Conservation (phyloP, 225 moss, liverwort and hornwort species). For the Ulota crispa region DNA sequence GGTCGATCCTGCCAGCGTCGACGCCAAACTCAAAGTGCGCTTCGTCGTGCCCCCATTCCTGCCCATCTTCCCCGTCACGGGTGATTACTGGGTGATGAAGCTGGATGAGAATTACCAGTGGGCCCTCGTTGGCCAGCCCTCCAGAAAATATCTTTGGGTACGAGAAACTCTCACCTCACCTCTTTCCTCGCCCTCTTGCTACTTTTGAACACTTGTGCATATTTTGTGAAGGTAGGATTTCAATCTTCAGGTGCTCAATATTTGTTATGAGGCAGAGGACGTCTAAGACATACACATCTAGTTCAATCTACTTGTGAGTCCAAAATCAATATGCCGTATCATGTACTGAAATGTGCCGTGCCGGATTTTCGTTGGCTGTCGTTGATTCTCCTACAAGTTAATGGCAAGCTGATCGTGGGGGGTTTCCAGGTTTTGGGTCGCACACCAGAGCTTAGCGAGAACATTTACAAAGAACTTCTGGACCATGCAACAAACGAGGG, state of each 20-base stretch:
- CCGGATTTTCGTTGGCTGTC: neutral
- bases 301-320: neutral
- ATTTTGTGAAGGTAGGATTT: neutral
- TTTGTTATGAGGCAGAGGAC: neutral
- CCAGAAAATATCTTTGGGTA: conserved; percentile 78
- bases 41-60: conserved; percentile 82
- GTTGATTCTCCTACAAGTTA: neutral
- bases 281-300: neutral
- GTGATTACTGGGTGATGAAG: conserved; percentile 83
- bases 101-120: conserved; percentile 66
- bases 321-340: neutral
- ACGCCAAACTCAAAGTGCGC: conserved; percentile 71
- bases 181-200: neutral
- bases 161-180: neutral
- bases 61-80: conserved; percentile 70
- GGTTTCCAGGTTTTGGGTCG: conserved; percentile 40
- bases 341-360: neutral
- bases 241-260: neutral
- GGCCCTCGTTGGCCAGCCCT: conserved; percentile 83
- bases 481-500: conserved; percentile 44
- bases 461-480: conserved; percentile 26
- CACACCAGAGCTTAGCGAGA: conserved; percentile 33
- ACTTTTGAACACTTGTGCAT: neutral
- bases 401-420: neutral
- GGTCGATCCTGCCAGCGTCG: conserved; percentile 49